Evolutionary conservation across 2,329 filamentous ascomycete species (phyloP).

Genomic region (Trichoderma harzianum): DNA sequence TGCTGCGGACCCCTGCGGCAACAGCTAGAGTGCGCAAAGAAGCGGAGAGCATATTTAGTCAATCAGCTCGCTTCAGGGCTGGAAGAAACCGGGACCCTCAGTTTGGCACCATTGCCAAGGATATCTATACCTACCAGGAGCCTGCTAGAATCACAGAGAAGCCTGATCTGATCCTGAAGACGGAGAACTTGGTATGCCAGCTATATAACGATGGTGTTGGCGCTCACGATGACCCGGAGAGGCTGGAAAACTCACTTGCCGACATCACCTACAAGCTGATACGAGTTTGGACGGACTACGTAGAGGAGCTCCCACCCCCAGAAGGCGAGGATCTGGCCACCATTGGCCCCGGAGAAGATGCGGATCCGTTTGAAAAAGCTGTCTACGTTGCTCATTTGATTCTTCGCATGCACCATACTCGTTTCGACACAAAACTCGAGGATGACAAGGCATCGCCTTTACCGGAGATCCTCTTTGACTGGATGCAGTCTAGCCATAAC

Average conservation of each 20-base stretch:
- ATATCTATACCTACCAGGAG: constrained; percentile 56
- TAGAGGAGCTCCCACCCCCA: constrained; percentile 45
- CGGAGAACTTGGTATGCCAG: constrained; percentile 65
- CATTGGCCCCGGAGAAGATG: constrained; percentile 62
- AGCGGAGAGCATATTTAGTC: constrained; percentile 54
- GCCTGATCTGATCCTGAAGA: constrained; percentile 68
- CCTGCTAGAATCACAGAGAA: constrained; percentile 64
- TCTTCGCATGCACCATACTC: constrained; percentile 72
- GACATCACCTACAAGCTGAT: constrained; percentile 50
- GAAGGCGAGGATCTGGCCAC: constrained; percentile 55
- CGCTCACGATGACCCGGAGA: constrained; percentile 52
- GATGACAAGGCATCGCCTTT: constrained; percentile 52
- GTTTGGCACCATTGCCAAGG: constrained; percentile 69
- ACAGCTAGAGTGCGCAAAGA: constrained; percentile 52
- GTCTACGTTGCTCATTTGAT: constrained; percentile 74
- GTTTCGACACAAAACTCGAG: constrained; percentile 39
- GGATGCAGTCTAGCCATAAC: constrained; percentile 75
- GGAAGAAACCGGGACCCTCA: constrained; percentile 55
- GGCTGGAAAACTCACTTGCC: constrained; percentile 55
- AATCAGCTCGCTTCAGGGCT: constrained; percentile 46
- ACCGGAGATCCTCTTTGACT: constrained; percentile 76
- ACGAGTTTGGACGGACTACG: constrained; percentile 54
- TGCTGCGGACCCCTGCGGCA: constrained; percentile 54
- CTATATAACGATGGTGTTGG: constrained; percentile 63
- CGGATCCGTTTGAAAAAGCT: constrained; percentile 69